Evolutionary conservation across 495 filamentous ascomycete genomes (phyloP).

Genomic region (Hypoxylon trugodes): DNA sequence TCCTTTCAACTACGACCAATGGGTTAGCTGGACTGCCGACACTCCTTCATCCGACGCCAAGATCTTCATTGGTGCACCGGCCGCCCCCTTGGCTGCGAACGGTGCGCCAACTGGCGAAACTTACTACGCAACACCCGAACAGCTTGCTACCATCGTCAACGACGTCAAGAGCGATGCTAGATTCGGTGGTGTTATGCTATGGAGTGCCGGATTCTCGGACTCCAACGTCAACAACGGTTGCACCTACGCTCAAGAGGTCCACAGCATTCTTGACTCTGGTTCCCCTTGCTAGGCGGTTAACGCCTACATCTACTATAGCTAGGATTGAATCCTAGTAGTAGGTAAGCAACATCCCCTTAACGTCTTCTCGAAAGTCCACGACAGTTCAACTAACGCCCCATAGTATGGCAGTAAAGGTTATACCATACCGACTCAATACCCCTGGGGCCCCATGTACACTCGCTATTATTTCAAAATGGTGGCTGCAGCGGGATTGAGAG

Average conservation of each 20-base stretch:
- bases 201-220: constrained; percentile 60
- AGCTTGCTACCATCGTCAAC: constrained; percentile 48
- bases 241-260: constrained; percentile 52
- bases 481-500: too few relatives aligned
- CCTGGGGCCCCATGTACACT: too few relatives aligned
- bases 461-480: too few relatives aligned
- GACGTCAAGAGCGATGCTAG: constrained; percentile 46
- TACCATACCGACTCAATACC: too few relatives aligned
- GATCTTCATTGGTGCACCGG: constrained; percentile 60
- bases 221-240: constrained; percentile 52
- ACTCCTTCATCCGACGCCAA: constrained; percentile 53
- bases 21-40: constrained; percentile 53
- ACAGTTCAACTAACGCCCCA: too few relatives aligned
- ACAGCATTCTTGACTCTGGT: constrained; percentile 17
- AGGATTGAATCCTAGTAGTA: too few relatives aligned
- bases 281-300: constrained; percentile 3
- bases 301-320: too few relatives aligned
- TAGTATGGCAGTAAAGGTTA: too few relatives aligned
- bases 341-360: too few relatives aligned
- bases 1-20: constrained; percentile 54
- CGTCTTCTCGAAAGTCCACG: too few relatives aligned
- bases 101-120: constrained; percentile 49
- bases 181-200: constrained; percentile 64
- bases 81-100: constrained; percentile 50
- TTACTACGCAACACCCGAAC: constrained; percentile 54